Evolutionary conservation across 2,329 filamentous ascomycete species (phyloP), one percentile per base, ranked within the genome.

Genomic region (Periglandula ipomoeae): DNA sequence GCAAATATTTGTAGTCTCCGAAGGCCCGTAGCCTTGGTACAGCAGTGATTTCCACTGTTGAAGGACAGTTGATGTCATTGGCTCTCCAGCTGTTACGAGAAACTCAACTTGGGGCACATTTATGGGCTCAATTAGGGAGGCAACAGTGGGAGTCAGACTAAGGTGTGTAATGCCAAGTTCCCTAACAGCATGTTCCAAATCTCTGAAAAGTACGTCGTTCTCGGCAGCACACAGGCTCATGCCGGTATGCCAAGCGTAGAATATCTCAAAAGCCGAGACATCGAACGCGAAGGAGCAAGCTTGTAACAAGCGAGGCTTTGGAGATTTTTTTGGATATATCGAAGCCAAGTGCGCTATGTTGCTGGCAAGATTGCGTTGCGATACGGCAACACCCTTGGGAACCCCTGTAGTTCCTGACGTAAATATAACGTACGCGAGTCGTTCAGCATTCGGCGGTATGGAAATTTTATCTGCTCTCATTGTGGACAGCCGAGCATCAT

Each of bases 251-350:
- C 89, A 94, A 0, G 88, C 73, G 57, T 88, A 94, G 62, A 95
- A 91, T 13, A 94, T 90, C 59, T 95, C 89, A 60, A 94, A 94
- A 0, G 94, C 85, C 0, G 88, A 94, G 2, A 94, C 82, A 59
- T 94, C 87, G 59, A 94, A 95, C 0, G 84, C 85, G 59, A 89
- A 86, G 0, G 87, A 91, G 59, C 86, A 94, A 2, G 86, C 81
- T 64, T 95, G 89, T 0, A 95, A 70, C 27, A 95, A 70, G n/a
- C 81, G 76, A 1, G 81, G 77, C 1, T 65, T 56, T 1, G 34
- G 37, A 6, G 50, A 24, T 1, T 66, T 60, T 0, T 70, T 68
- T 0, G 86, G 85, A 58, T 94, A 95, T 0, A 87, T 68, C 3
- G 72, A 68, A 2, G 75, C 72, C 6, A 95, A 70, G 9, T 78